Evolutionary conservation across 140 eudicot species (phyloP).

Genomic region (Oenanthe javanica): DNA sequence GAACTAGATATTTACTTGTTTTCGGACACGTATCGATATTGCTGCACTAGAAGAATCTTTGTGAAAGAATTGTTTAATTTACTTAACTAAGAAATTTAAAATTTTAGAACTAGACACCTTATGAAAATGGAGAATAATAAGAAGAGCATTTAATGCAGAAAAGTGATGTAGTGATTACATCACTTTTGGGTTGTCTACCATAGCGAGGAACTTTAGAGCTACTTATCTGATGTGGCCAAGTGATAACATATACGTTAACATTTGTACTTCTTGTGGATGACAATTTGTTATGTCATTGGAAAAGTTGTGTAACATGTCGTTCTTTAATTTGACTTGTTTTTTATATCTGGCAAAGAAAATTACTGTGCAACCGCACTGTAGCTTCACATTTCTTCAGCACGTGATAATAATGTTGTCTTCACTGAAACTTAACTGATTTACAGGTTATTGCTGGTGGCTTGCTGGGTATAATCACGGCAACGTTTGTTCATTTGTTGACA

Average conservation of each 20-base stretch:
- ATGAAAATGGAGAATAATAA: background rate
- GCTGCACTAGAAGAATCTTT: background rate
- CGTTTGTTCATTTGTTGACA: conserved; percentile 35
- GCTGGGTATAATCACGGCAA: conserved; percentile 59
- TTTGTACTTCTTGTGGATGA: background rate
- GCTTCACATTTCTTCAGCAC: background rate
- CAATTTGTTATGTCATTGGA: background rate
- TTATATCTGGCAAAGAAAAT: background rate
- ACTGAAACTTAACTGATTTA: background rate
- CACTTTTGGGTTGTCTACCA: background rate
- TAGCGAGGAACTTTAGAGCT: background rate
- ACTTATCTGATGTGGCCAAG: background rate
- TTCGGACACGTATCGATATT: background rate
- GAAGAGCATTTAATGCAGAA: background rate
- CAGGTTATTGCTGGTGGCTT: conserved; percentile 86
- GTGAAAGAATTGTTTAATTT: background rate
- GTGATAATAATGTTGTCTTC: conserved; percentile 1
- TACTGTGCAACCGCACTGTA: background rate
- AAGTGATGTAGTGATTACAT: background rate
- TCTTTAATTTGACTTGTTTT: background rate
- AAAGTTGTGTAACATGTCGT: background rate
- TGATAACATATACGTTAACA: background rate
- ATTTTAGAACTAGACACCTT: background rate
- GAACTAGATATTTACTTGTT: background rate
- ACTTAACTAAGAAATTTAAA: background rate